Evolutionary conservation across 768 basidiomycete genomes (phyloP), one percentile per base, ranked within the genome.

Genomic region (Boletellus sp.): DNA sequence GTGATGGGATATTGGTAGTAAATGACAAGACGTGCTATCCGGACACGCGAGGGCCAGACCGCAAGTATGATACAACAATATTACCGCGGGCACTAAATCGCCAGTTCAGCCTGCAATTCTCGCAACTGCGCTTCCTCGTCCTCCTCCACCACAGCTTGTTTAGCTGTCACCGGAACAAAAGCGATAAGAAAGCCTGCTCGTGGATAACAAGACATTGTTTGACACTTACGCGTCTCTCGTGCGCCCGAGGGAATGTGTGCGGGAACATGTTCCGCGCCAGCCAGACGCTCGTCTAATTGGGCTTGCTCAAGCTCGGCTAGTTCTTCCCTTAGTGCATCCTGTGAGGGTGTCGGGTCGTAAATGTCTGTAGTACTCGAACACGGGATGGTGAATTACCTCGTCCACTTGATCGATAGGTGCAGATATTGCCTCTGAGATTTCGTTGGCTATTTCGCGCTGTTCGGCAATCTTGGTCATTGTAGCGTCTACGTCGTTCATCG

Each of bases 111-210:
- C 73, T 96, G 94, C 57, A 98, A 75, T 67, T 90, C 84, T 69
- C 78, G 81, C 65, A 98, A 81, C 70, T 95, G 85, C 38, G 80
- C 84, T 56, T 91, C 94, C 68, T 97, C 95, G 74, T 95, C 92
- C 69, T 91, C 90, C 65, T 94, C 92, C 55, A 78, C 81, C 47
- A 74, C 77, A 59, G 67, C 66, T 45, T 51, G 65, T 67, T 72
- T 61, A 46, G 58, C 63, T 66, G 56, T 48, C 1, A 34, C n/a
- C 1, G 15, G 9, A 31, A 52, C 6, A 28, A 35, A 35, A 22
- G 4, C 12, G 3, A 28, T 64, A n/a, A 62, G n/a, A 50, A 24
- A 16, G 48, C 28, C 35, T 32, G 22, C 31, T 31, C 13, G 11
- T 12, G 33, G 34, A 6, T 38, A 11, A 48, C 13, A 32, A 11